Evolutionary conservation across 2,329 filamentous ascomycete species (phyloP).

Genomic region (Verruconis gallopava): DNA sequence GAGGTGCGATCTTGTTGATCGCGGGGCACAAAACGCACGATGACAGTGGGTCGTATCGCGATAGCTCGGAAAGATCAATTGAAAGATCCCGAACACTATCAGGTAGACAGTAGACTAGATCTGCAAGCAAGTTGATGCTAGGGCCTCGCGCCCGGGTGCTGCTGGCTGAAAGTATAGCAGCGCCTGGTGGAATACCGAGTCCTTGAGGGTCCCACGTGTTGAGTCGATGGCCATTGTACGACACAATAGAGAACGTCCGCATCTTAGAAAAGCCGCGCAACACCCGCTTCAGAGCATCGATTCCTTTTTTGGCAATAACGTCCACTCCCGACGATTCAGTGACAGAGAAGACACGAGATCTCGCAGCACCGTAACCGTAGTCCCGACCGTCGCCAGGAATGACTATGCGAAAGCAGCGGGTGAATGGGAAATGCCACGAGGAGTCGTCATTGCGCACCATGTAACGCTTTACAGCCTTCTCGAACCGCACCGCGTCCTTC

Average conservation of each 20-base stretch:
- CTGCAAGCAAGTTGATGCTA: not conserved
- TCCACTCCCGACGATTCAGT: not conserved
- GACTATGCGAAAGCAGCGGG: constrained; percentile 4
- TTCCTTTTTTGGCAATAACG: too few species aligned
- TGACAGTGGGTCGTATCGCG: not conserved
- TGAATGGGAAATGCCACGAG: not conserved
- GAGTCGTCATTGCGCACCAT: not conserved
- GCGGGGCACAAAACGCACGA: not conserved
- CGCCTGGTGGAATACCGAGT: not conserved
- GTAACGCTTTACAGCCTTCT: not conserved
- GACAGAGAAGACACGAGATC: too few species aligned
- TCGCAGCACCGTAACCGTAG: not conserved
- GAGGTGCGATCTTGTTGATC: not conserved
- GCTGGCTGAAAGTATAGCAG: not conserved
- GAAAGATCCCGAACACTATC: constrained; percentile 1
- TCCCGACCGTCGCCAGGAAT: constrained; percentile 3
- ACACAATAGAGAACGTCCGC: not conserved
- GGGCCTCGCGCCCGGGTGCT: not conserved
- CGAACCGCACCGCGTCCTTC: not conserved
- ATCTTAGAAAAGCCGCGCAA: not conserved
- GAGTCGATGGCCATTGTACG: not conserved
- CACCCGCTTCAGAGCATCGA: not conserved
- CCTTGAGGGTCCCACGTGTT: not conserved
- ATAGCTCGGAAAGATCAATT: constrained; percentile 3
- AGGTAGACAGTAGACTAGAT: not conserved